Base-by-base conservation (phyloP, 2,329 filamentous ascomycete species). In the Penicillium nordicum region DNA sequence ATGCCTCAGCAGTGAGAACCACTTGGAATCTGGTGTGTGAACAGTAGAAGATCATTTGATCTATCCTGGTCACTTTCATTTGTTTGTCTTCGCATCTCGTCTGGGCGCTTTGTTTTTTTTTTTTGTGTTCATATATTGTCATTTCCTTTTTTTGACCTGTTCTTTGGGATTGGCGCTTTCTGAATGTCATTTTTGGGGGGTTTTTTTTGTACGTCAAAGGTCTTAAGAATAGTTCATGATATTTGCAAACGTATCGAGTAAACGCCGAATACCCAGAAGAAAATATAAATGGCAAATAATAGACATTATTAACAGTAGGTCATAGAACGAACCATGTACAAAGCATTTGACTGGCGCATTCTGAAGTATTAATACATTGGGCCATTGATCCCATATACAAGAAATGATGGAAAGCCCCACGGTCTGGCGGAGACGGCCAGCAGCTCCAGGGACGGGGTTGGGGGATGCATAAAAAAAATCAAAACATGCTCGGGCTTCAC, bases 281-380 rank as follows among this genome's bases (percentile, higher is more conserved):
- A n/a, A 32, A 40, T 16, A 27, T 46, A 52, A 43, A 45, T 52
- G 21, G 41, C 25, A 55, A 45, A 45, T 37, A 61, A 57, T 65
- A 66, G 44, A 65, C 62, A 65, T 67, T 65, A 66, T 64, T 48
- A 53, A 65, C 63, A 64, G 50, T 55, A 58, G 44, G 46, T 58
- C 59, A 52, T 59, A 60, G 47, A 62, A 38, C 63, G 63, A 59
- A 57, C 50, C 62, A 62, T 62, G 58, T 63, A 65, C 61, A 67
- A 65, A 63, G 58, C 57, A 63, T 60, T 62, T 62, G 62, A 63
- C 57, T 60, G 49, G 58, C 55, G 58, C 62, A 64, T 63, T 62
- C 63, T 60, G 57, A 46, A 54, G 58, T 71, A 72, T 71, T 72
- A 70, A 69, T 71, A 71, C 69, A 72, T 40, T 53, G 58, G 65